These are phyloP conservation scores for Crithidia sp. DNA, from an alignment of 208 protist species.

Conservation along the genomic window DNA sequence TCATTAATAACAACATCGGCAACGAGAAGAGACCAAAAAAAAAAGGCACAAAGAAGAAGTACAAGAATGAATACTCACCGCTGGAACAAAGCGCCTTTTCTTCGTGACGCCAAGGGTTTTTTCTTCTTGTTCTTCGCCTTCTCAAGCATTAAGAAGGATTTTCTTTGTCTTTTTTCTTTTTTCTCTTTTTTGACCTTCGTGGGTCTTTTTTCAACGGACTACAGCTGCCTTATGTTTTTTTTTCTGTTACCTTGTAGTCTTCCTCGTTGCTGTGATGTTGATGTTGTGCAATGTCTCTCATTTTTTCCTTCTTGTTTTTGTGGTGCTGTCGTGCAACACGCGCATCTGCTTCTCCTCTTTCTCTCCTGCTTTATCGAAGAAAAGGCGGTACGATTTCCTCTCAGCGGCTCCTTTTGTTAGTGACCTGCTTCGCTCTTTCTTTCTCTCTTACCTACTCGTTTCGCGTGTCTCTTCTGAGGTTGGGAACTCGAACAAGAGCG, in stretches of 20 bases:
- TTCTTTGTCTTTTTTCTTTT: background rate
- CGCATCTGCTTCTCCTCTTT: conserved; percentile 17
- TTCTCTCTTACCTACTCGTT: background rate
- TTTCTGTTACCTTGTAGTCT: background rate
- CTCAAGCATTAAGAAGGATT: no score
- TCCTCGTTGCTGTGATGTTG: background rate
- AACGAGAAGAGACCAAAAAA: background rate
- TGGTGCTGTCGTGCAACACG: background rate
- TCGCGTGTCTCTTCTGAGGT: background rate
- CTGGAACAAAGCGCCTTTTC: background rate
- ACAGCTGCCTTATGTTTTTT: background rate
- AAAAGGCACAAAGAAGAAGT: background rate
- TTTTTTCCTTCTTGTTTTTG: conserved; percentile 3
- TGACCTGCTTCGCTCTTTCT: conserved; percentile 1
- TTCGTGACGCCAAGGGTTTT: background rate
- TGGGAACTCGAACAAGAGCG: no score
- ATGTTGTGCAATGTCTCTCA: conserved; percentile 14
- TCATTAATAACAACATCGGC: background rate
- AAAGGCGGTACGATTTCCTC: background rate
- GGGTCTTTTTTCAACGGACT: no score
- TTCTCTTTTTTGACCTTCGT: background rate
- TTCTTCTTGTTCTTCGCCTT: background rate
- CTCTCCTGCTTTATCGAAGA: background rate
- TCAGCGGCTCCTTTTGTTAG: conserved; percentile 3
- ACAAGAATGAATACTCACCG: background rate